A percentile compares a stretch with the other conserved stretches of the same genome.
Conservation (phyloP, 495 filamentous ascomycete species). For the Penicillium turbatum region DNA sequence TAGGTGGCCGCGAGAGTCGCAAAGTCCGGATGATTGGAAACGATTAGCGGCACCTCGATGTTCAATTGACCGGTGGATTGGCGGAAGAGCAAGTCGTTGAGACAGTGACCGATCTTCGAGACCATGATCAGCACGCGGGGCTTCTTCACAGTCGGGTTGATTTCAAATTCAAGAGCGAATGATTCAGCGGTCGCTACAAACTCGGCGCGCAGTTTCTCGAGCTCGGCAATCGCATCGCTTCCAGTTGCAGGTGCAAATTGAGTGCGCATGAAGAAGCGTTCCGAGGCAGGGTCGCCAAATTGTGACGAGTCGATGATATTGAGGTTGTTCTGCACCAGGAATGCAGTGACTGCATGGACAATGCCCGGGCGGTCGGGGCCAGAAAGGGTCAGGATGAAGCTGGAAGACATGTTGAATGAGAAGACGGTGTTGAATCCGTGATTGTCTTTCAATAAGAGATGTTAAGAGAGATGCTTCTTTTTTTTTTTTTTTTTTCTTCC, state of each 20-base stretch:
- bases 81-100: conserved; percentile 76
- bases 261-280: conserved; percentile 75
- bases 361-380: conserved; percentile 73
- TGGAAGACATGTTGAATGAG: conserved; percentile 34
- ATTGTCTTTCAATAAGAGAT: not conserved
- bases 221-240: conserved; percentile 32
- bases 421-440: conserved; percentile 34
- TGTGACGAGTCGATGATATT: conserved; percentile 74
- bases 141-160: conserved; percentile 58
- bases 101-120: conserved; percentile 74
- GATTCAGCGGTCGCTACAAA: conserved; percentile 53
- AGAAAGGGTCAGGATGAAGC: conserved; percentile 70
- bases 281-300: conserved; percentile 60
- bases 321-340: conserved; percentile 59
- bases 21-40: conserved; percentile 74
- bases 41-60: conserved; percentile 62
- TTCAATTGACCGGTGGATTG: conserved; percentile 53
- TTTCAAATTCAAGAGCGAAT: conserved; percentile 58
- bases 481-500: not conserved
- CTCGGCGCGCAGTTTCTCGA: conserved; percentile 38
- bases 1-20: conserved; percentile 61
- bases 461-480: not conserved
- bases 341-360: conserved; percentile 69
- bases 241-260: conserved; percentile 54
- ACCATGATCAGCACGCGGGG: conserved; percentile 74